A percentile compares a stretch with the other conserved stretches of the same genome.
phyloP scores from a whole-genome alignment of 2,329 filamentous ascomycete genomes.

The Chalara sp. region DNA sequence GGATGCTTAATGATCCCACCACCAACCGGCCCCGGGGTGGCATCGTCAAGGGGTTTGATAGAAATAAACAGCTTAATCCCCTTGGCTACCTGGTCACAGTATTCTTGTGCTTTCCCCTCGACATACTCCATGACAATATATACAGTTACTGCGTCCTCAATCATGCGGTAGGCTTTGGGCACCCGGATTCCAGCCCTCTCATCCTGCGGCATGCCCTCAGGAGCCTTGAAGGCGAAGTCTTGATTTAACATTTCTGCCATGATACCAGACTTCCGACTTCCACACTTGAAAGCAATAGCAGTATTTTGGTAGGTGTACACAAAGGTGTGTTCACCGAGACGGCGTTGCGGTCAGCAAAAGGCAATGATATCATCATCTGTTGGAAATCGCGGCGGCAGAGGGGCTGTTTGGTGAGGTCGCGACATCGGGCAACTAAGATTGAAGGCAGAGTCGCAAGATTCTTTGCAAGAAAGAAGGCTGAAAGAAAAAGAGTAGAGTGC shows the following conservation, averaged over 20 bases:
- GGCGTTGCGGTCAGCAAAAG: too few species aligned
- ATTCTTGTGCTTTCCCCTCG: background rate
- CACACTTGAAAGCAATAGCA: background rate
- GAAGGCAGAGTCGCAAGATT: too few species aligned
- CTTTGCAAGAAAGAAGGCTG: too few species aligned
- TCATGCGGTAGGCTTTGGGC: background rate
- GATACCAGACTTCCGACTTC: background rate
- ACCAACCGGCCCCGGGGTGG: constrained; percentile 3
- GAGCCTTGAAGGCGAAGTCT: background rate
- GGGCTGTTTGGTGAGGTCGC: too few species aligned
- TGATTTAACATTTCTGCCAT: background rate
- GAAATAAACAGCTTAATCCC: constrained; percentile 10
- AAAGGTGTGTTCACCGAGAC: too few species aligned
- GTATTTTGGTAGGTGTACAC: background rate
- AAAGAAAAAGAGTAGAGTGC: too few species aligned
- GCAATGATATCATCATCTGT: too few species aligned
- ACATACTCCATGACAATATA: background rate
- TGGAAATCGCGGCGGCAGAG: too few species aligned
- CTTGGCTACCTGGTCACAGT: constrained; percentile 4
- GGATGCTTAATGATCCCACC: constrained; percentile 10
- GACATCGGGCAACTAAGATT: too few species aligned
- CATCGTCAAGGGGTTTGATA: constrained; percentile 4
- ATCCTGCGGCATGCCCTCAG: background rate
- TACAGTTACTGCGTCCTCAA: background rate
- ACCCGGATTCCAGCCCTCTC: background rate